Conservation (phyloP, 2,329 filamentous ascomycete species). For the Colletotrichum cereale region DNA sequence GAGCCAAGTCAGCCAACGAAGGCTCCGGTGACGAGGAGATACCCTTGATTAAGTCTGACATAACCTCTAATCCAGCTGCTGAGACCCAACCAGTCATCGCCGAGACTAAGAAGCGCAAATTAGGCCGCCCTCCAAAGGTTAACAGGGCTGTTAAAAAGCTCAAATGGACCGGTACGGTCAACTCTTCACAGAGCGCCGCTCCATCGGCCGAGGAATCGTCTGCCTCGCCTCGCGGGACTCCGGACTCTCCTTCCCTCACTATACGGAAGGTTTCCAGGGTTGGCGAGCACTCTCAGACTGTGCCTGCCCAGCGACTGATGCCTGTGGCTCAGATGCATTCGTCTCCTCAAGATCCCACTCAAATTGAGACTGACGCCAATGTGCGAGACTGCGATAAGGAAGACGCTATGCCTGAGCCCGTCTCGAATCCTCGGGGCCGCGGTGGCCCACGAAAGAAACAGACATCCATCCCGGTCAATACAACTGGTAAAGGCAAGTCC, state of each 20-base stretch:
- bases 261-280: background rate
- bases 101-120: slow-evolving; percentile 15
- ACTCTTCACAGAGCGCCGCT: background rate
- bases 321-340: background rate
- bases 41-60: slow-evolving; percentile 24
- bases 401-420: background rate
- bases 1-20: background rate
- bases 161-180: background rate
- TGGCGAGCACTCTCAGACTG: background rate
- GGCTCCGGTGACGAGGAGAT: slow-evolving; percentile 1
- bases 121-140: background rate
- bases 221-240: background rate
- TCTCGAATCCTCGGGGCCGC: slow-evolving; percentile 9
- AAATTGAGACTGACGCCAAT: background rate
- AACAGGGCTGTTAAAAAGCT: background rate
- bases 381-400: background rate
- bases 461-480: background rate
- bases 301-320: background rate
- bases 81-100: background rate
- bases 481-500: background rate
- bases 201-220: background rate
- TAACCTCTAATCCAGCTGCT: background rate
- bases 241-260: background rate
- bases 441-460: slow-evolving; percentile 11
- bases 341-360: background rate